Percentiles rank a stretch among this genome's conserved stretches.
phyloP scores from a whole-genome alignment of 2,329 filamentous ascomycete species.

The Truncatella angustata region DNA sequence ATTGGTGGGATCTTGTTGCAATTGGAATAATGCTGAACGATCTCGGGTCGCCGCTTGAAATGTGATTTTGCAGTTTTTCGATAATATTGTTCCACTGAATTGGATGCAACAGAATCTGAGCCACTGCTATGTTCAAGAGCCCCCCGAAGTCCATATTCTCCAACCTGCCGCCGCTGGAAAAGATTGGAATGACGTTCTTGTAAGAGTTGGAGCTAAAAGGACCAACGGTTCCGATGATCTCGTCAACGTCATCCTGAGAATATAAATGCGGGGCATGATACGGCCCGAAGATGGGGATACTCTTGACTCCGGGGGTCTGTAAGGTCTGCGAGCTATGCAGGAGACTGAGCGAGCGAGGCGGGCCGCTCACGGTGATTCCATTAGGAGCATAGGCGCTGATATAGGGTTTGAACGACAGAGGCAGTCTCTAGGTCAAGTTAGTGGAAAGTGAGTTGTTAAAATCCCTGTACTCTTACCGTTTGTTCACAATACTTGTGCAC shows the following conservation, averaged over 20 bases:
- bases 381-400: slow-evolving; percentile 15
- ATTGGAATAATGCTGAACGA: slow-evolving; percentile 14
- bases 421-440: slow-evolving; percentile 8
- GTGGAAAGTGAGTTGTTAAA: neutral
- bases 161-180: slow-evolving; percentile 12
- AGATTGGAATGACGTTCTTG: slow-evolving; percentile 13
- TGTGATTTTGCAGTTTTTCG: slow-evolving; percentile 51
- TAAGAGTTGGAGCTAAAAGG: neutral
- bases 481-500: slow-evolving; percentile 14
- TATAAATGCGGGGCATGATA: slow-evolving; percentile 30
- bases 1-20: slow-evolving; percentile 14
- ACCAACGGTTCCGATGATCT: slow-evolving; percentile 9
- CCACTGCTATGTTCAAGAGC: slow-evolving; percentile 16
- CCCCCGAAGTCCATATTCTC: slow-evolving; percentile 10
- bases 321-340: slow-evolving; percentile 8
- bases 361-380: slow-evolving; percentile 17
- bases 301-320: slow-evolving; percentile 13
- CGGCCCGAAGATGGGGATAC: slow-evolving; percentile 40
- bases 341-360: slow-evolving; percentile 12
- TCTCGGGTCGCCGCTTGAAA: slow-evolving; percentile 9
- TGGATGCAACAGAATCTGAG: slow-evolving; percentile 38
- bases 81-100: slow-evolving; percentile 31
- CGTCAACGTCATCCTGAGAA: slow-evolving; percentile 18
- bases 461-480: neutral
- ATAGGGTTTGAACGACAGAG: slow-evolving; percentile 14